Base-by-base conservation (phyloP, 208 protist species). In the Leishmania tarentolae region DNA sequence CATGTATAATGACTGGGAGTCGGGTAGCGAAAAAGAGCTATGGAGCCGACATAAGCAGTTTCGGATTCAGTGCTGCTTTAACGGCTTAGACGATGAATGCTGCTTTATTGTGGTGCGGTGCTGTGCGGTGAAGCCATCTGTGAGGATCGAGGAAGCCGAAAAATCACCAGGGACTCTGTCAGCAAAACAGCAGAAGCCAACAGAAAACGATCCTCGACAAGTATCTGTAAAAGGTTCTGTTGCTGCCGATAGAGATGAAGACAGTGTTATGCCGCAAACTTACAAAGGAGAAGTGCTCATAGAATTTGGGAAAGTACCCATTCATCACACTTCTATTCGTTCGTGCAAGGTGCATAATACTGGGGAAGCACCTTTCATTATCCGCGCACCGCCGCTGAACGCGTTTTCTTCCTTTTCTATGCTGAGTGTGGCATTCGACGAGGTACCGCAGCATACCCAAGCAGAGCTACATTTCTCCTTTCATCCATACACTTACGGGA, bases 241-340 rank as follows among this genome's bases (percentile, higher is more conserved):
- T 40, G 37, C 59, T 35, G 42, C 76, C 3, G 76, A 81, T 11
- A 52, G 50, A 35, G 76, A 28, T 6, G 76, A 81, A 46, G 28
- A 65, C 9, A 19, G 8, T 11, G 81, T 66, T 13, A 9, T 0
- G 28, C 46, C 75, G 1, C 71, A 40, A 46, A 78, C 40, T 5
- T 74, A 47, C 9, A 77, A 53, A 0, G 77, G 61, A 40, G 82
- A 86, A 56, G 73, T 71, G 3, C 28, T 76, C 42, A 68, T 96
- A 11, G 83, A 92, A 42, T 96, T 93, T 87, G 88, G 90, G 11
- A 91, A 93, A 56, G 85, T 94, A 35, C 87, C 91, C 3, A 86
- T 94, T 46, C 91, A 91, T 70, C 86, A 90, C 37, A 44, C 72
- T 40, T 79, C 53, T 50, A 83, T 88, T 66, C 87, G 74, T 46